Evolutionary conservation across 768 basidiomycete genomes (phyloP), one percentile per base, ranked within the genome.

Genomic region (Mycena capillaripes): DNA sequence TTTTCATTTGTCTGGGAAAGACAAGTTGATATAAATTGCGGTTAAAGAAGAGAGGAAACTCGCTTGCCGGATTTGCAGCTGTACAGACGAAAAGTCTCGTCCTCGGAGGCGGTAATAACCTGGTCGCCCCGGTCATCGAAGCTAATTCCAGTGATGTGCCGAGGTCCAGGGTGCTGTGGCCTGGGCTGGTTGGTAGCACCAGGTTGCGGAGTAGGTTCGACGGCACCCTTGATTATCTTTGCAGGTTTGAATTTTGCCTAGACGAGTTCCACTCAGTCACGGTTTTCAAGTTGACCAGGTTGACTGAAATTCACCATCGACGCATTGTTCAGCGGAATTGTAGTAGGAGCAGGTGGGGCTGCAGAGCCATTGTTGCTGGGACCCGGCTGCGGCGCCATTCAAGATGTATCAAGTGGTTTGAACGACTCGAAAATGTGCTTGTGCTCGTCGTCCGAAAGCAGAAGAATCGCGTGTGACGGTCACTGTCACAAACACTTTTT

Each of bases 91-190:
- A 99, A 97, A 0, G 91, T 92, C 83, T 98, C 97, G 79, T 99
- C 98, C 80, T 98, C 96, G 21, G 87, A 93, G 0, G 95, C 93
- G 11, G 96, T 97, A 59, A 99, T 86, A 52, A 97, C 82, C 69
- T 89, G 89, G 75, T 97, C 95, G 2, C 98, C 98, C 79, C 90
- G 86, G 80, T 97, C 95, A 79, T 99, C 97, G 78, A 98, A 99
- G 40, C 89, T 88, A 62, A 98, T 90, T 17, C 95, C 94, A 2
- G 96, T 97, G 65, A 97, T 94, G 78, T 95, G 93, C 70, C 89
- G 85, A 55, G 90, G 90, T 4, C 86, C 88, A n/a, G 82, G 66
- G 73, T 81, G 80, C 30, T 87, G 84, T 38, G 86, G 78, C 64
- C 83, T 52, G n/a, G 74, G 61, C 36, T 71, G 70, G 79, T 68